Evolutionary conservation across 2,329 filamentous ascomycete genomes (phyloP).

Genomic region (Xylariales sp.): DNA sequence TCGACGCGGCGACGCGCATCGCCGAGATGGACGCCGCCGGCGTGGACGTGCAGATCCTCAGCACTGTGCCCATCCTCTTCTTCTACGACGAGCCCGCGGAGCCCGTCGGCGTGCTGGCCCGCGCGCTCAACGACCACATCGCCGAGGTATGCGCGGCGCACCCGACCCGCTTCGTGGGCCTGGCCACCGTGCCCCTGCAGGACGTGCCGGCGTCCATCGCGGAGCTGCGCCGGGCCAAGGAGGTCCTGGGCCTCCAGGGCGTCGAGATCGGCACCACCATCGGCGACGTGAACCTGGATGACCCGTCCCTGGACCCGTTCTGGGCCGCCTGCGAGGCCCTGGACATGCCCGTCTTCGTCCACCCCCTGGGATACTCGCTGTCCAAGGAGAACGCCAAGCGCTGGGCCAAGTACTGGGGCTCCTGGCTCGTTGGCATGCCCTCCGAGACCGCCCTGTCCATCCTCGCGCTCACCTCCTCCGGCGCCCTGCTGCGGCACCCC

Average conservation of each 20-base stretch:
- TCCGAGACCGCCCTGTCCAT: constrained; percentile 29
- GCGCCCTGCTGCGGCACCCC: constrained; percentile 24
- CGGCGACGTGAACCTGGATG: constrained; percentile 24
- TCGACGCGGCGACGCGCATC: constrained; percentile 20
- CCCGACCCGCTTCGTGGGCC: constrained; percentile 25
- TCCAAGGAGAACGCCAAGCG: constrained; percentile 24
- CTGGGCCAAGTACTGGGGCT: constrained; percentile 27
- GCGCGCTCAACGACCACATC: constrained; percentile 28
- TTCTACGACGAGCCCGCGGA: constrained; percentile 27
- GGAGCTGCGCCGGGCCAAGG: constrained; percentile 21
- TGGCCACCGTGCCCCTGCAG: constrained; percentile 28
- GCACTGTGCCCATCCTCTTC: constrained; percentile 31
- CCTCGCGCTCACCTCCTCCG: constrained; percentile 24
- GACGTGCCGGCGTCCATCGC: constrained; percentile 20
- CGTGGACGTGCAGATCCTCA: constrained; percentile 29
- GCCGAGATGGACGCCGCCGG: constrained; percentile 28
- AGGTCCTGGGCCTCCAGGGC: constrained; percentile 21
- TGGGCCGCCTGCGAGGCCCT: constrained; percentile 27
- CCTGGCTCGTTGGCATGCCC: constrained; percentile 31
- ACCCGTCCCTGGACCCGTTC: constrained; percentile 21
- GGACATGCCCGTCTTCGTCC: constrained; percentile 27
- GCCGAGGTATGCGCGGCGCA: constrained; percentile 15
- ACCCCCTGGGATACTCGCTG: constrained; percentile 28
- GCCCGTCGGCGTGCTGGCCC: constrained; percentile 21
- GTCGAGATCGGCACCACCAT: constrained; percentile 29